Percentiles rank a stretch among this genome's conserved stretches.
Evolutionary conservation across 176 grass and related monocot species (phyloP).

Genomic region (Elaeis guineensis): DNA sequence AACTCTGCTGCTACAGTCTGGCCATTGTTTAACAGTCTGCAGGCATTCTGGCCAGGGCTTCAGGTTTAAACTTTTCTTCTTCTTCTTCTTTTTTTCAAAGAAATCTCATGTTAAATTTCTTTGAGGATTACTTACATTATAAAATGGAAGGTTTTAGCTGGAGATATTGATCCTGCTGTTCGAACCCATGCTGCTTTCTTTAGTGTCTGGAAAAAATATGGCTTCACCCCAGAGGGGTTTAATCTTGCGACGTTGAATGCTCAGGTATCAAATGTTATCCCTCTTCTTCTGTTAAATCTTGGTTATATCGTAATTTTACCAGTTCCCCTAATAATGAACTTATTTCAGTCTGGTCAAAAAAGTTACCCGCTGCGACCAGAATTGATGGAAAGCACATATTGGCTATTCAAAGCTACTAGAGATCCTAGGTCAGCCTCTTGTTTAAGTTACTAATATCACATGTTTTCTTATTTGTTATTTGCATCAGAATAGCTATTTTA

Average conservation of each 20-base stretch:
- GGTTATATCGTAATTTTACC: background rate
- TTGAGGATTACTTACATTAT: conserved; percentile 64
- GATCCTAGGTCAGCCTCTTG: conserved; percentile 74
- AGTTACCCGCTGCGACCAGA: conserved; percentile 87
- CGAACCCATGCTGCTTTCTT: conserved; percentile 97
- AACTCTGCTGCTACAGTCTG: conserved; percentile 93
- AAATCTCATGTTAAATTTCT: conserved; percentile 19
- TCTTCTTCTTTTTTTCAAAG: conserved; percentile 19
- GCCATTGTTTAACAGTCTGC: conserved; percentile 95
- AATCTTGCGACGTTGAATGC: conserved; percentile 83
- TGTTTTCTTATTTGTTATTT: no score
- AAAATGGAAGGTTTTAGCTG: conserved; percentile 96
- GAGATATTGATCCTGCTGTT: conserved; percentile 95
- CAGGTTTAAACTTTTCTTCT: conserved; percentile 60
- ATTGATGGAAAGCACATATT: conserved; percentile 98
- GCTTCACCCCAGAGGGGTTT: conserved; percentile 92
- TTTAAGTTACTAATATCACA: background rate
- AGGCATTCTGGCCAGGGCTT: conserved; percentile 99
- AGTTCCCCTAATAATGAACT: background rate
- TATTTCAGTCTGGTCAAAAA: conserved; percentile 46
- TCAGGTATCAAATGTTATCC: conserved; percentile 35
- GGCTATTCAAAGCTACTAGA: conserved; percentile 94
- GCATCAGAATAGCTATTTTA: no score
- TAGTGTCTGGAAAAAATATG: conserved; percentile 96
- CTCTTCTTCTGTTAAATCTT: conserved; percentile 1